Conservation (phyloP, 2,329 filamentous ascomycete genomes). For the Colletotrichum musae region DNA sequence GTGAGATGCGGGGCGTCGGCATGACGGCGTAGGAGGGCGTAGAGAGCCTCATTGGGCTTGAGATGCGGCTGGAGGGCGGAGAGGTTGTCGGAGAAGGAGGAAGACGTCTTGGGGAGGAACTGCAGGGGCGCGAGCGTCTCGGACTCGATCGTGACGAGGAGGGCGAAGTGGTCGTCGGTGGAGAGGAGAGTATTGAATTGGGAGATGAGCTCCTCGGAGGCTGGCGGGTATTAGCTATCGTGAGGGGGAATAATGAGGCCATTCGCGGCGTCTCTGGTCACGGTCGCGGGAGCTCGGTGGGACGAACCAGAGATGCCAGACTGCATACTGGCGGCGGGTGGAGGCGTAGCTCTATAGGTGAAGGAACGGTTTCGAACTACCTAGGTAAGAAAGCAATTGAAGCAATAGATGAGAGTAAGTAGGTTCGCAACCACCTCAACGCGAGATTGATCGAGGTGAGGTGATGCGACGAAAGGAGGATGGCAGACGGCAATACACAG, state of each 20-base stretch:
- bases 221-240: conserved; percentile 57
- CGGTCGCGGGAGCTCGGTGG: conserved; percentile 3
- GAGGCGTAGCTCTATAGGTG: neutral
- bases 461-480: conserved; percentile 9
- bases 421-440: neutral
- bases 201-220: conserved; percentile 82
- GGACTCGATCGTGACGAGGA: conserved; percentile 78
- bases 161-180: conserved; percentile 74
- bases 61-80: conserved; percentile 73
- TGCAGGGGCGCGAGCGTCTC: conserved; percentile 77
- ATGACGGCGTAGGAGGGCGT: conserved; percentile 81
- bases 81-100: conserved; percentile 76
- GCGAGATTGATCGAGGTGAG: neutral
- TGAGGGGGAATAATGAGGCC: neutral
- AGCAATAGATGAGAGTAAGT: neutral
- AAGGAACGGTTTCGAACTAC: neutral
- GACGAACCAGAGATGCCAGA: conserved; percentile 80
- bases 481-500: neutral
- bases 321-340: conserved; percentile 69
- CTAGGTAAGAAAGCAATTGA: neutral
- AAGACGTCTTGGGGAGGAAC: conserved; percentile 66
- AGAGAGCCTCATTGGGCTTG: conserved; percentile 76
- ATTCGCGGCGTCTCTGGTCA: neutral
- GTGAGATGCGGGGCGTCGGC: conserved; percentile 71
- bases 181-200: conserved; percentile 80